phyloP scores from a whole-genome alignment of 257 asterid genomes.

The Gynochthodes officinalis region DNA sequence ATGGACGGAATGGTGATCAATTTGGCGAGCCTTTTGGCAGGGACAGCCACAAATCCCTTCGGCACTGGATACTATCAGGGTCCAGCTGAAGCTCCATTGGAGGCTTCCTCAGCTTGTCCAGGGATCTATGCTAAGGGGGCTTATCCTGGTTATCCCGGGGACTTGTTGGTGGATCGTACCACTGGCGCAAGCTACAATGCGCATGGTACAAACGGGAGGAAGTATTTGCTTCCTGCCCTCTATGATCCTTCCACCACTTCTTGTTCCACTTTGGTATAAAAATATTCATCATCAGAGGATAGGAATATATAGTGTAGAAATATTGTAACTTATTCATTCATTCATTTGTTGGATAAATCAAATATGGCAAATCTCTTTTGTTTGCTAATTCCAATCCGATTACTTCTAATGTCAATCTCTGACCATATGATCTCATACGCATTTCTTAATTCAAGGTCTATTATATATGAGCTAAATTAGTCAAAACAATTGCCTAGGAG shows the following conservation, averaged over 20 bases:
- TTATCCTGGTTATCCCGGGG: constrained; percentile 71
- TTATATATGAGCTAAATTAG: no score
- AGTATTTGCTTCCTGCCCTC: constrained; percentile 56
- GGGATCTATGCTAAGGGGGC: constrained; percentile 74
- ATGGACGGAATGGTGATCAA: constrained; percentile 52
- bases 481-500: no score
- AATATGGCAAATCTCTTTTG: constrained; percentile 16
- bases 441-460: no score
- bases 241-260: constrained; percentile 55
- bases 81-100: constrained; percentile 49
- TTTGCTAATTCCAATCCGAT: no score
- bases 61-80: constrained; percentile 73
- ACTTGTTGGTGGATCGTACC: constrained; percentile 46
- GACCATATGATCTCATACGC: no score
- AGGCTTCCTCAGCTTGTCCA: constrained; percentile 69
- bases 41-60: constrained; percentile 66
- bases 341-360: constrained; percentile 11
- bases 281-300: neutral
- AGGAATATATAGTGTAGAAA: neutral
- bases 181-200: constrained; percentile 78
- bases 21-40: constrained; percentile 54
- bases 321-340: constrained; percentile 26
- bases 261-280: constrained; percentile 57
- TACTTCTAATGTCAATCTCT: no score
- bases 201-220: constrained; percentile 51